A percentile compares a stretch with the other conserved stretches of the same genome.
Evolutionary conservation across 805 yeast genomes (phyloP).

Genomic region (Kluyveromyces dobzhanskii): DNA sequence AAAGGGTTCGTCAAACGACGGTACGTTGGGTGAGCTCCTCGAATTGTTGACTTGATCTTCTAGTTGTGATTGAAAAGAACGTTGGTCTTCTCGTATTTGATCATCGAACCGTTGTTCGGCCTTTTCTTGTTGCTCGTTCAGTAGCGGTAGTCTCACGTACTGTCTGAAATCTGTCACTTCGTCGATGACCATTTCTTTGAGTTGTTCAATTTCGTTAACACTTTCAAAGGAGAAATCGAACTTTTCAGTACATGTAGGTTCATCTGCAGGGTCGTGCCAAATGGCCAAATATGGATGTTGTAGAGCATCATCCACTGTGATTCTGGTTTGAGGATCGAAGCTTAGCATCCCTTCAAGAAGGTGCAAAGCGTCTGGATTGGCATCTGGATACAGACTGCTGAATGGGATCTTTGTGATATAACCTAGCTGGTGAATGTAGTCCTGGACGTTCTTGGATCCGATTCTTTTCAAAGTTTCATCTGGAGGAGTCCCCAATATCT

Average conservation of each 20-base stretch:
- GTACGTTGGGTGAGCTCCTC: background rate
- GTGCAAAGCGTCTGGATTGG: slow-evolving; percentile 83
- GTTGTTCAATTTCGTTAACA: slow-evolving; percentile 65
- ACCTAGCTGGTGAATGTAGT: slow-evolving; percentile 82
- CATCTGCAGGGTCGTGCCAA: slow-evolving; percentile 94
- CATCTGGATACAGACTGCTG: slow-evolving; percentile 62
- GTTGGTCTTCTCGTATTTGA: slow-evolving; percentile 1
- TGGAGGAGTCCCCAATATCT: slow-evolving; percentile 87
- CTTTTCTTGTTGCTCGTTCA: slow-evolving; percentile 38
- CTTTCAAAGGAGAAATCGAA: slow-evolving; percentile 86
- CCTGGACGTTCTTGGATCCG: slow-evolving; percentile 84
- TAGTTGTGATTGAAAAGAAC: background rate
- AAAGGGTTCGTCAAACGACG: slow-evolving; percentile 2
- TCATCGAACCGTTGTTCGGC: slow-evolving; percentile 7
- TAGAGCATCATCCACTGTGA: slow-evolving; percentile 82
- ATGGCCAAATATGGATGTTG: slow-evolving; percentile 79
- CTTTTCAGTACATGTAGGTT: slow-evolving; percentile 69
- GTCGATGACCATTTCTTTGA: slow-evolving; percentile 69
- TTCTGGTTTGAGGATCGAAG: slow-evolving; percentile 78
- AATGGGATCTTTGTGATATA: slow-evolving; percentile 75
- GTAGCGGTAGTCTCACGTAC: slow-evolving; percentile 69
- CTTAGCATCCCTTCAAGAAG: slow-evolving; percentile 68
- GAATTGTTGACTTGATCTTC: slow-evolving; percentile 1
- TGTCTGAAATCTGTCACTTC: slow-evolving; percentile 75
- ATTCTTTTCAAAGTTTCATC: slow-evolving; percentile 58